Evolutionary conservation across 2,329 filamentous ascomycete species (phyloP).

Genomic region (Leptographium wingfieldii): DNA sequence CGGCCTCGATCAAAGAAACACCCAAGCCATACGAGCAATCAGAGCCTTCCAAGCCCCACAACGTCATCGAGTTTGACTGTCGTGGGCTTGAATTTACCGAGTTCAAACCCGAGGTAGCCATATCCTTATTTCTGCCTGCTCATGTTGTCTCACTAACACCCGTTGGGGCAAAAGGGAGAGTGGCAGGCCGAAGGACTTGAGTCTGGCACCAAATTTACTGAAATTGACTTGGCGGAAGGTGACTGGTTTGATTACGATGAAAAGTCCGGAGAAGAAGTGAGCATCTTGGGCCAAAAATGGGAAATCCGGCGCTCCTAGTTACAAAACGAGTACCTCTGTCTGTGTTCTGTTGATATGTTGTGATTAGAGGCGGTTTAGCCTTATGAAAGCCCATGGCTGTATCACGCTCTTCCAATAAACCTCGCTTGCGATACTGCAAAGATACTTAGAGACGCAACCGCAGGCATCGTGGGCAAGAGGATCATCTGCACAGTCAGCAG

Average conservation of each 20-base stretch:
- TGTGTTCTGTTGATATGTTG: not conserved
- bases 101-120: constrained; percentile 69
- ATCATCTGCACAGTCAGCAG: too few species aligned
- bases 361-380: not conserved
- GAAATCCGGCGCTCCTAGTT: constrained; percentile 60
- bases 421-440: too few species aligned
- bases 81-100: constrained; percentile 84
- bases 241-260: constrained; percentile 99
- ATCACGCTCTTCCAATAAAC: too few species aligned
- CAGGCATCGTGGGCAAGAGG: too few species aligned
- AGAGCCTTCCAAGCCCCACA: constrained; percentile 62
- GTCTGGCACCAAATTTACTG: constrained; percentile 67
- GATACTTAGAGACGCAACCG: too few species aligned
- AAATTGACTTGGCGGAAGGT: constrained; percentile 71
- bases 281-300: constrained; percentile 82
- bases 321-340: not conserved
- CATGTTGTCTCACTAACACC: not conserved
- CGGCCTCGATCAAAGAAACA: constrained; percentile 66
- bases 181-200: constrained; percentile 79
- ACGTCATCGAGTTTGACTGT: constrained; percentile 85
- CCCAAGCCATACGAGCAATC: constrained; percentile 59
- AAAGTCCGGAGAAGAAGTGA: constrained; percentile 82
- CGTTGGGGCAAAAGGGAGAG: constrained; percentile 49
- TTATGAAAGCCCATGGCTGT: not conserved
- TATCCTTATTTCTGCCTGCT: not conserved